Conservation (phyloP, 805 yeast species). For the Kuraishia cidri region DNA sequence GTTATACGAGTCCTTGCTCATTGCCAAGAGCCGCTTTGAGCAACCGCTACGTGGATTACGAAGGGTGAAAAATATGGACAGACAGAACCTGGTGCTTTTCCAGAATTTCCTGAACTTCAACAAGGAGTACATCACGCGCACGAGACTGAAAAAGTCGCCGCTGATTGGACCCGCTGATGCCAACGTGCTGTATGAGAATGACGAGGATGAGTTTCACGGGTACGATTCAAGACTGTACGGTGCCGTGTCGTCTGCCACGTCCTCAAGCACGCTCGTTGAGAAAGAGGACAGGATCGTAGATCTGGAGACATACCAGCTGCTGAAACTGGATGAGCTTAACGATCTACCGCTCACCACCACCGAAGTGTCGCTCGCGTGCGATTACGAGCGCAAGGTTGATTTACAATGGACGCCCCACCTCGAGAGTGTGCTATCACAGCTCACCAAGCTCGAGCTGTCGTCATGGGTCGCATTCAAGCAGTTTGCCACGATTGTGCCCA, state of each 20-base stretch:
- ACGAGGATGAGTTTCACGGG: not conserved
- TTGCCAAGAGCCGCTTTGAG: no score
- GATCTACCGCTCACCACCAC: not conserved
- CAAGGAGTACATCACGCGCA: not conserved
- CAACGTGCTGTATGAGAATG: not conserved
- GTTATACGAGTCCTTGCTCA: no score
- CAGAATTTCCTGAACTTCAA: not conserved
- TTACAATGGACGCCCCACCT: no score
- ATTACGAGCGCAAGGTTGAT: not conserved
- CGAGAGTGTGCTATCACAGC: not conserved
- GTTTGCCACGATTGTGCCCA: no score
- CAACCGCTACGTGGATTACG: no score
- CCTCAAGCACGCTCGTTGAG: no score
- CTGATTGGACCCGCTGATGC: no score
- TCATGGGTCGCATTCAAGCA: slow-evolving; percentile 13
- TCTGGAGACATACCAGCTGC: not conserved
- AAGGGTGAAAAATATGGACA: no score
- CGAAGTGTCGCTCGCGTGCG: not conserved
- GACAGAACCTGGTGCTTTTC: not conserved
- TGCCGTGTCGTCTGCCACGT: no score
- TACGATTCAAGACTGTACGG: no score
- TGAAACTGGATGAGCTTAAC: not conserved
- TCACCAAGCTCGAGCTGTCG: not conserved
- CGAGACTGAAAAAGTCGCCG: not conserved
- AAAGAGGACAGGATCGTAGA: no score